Conservation (phyloP, 129 eudicot genomes). For the Pseudognaphalium luteoalbum region DNA sequence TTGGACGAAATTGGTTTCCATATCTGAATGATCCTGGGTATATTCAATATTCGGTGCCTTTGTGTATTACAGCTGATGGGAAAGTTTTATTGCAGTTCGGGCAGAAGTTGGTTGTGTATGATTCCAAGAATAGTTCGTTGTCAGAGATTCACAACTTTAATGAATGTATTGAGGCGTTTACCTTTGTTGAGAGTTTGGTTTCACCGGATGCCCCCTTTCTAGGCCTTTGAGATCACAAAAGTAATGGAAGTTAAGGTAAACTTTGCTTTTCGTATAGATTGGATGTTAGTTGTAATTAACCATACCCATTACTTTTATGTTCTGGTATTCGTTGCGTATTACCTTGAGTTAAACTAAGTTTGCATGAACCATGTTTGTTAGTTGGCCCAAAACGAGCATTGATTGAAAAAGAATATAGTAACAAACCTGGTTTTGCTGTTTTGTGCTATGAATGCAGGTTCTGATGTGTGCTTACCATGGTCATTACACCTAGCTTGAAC, state of each 20-base stretch:
- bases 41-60: constrained; percentile 27
- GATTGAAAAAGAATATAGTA: no score
- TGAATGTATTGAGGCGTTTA: constrained; percentile 34
- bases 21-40: constrained; percentile 33
- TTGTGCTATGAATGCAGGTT: no score
- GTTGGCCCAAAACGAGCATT: no score
- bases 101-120: no score
- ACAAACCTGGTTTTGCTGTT: no score
- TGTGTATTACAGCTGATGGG: constrained; percentile 43
- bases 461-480: no score
- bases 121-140: no score
- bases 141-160: not conserved
- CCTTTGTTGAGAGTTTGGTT: constrained; percentile 58
- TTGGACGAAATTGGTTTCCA: constrained; percentile 56
- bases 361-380: no score
- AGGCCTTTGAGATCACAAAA: constrained; percentile 20
- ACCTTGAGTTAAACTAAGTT: no score
- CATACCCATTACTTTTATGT: no score
- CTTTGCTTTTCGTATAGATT: not conserved
- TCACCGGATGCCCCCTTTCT: constrained; percentile 22
- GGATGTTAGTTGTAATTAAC: not conserved
- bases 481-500: no score
- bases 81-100: constrained; percentile 39
- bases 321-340: no score
- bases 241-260: constrained; percentile 19